phyloP scores from a whole-genome alignment of 1,284 basidiomycete genomes.

The Boletus putidus region DNA sequence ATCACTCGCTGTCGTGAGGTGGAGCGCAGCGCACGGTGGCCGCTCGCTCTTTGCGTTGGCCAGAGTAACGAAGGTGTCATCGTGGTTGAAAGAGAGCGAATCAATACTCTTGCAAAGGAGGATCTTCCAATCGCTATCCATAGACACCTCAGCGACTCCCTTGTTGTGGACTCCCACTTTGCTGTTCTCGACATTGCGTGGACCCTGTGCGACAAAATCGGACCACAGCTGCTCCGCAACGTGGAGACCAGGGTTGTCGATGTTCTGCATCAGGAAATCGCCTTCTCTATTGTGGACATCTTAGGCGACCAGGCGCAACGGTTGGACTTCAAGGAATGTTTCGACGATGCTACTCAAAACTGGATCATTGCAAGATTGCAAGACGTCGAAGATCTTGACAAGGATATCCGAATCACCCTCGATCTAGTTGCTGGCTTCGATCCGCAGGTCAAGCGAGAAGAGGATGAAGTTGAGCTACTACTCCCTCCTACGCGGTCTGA shows the following conservation, averaged over 20 bases:
- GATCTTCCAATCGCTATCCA: slow-evolving; percentile 67
- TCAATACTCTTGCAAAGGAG: slow-evolving; percentile 61
- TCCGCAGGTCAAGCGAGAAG: slow-evolving; percentile 68
- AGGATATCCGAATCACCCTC: slow-evolving; percentile 54
- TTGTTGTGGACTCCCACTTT: slow-evolving; percentile 51
- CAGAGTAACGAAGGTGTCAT: slow-evolving; percentile 53
- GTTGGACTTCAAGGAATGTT: slow-evolving; percentile 50
- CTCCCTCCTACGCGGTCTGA: slow-evolving; percentile 54
- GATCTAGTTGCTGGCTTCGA: slow-evolving; percentile 71
- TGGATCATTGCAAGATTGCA: slow-evolving; percentile 63
- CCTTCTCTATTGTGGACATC: slow-evolving; percentile 72
- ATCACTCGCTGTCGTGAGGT: slow-evolving; percentile 85
- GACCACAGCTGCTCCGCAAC: slow-evolving; percentile 52
- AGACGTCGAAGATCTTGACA: slow-evolving; percentile 55
- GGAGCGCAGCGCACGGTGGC: slow-evolving; percentile 83
- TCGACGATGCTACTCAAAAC: slow-evolving; percentile 58
- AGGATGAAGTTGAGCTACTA: slow-evolving; percentile 60
- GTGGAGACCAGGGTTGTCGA: slow-evolving; percentile 61
- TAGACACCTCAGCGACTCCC: slow-evolving; percentile 45
- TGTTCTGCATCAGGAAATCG: slow-evolving; percentile 69
- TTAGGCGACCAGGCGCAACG: slow-evolving; percentile 62
- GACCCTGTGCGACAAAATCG: slow-evolving; percentile 57
- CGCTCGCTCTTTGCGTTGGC: slow-evolving; percentile 63
- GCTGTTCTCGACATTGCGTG: slow-evolving; percentile 58
- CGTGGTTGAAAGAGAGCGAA: slow-evolving; percentile 76